phyloP scores from a whole-genome alignment of 345 rosid species.

The Orychophragmus violaceus region DNA sequence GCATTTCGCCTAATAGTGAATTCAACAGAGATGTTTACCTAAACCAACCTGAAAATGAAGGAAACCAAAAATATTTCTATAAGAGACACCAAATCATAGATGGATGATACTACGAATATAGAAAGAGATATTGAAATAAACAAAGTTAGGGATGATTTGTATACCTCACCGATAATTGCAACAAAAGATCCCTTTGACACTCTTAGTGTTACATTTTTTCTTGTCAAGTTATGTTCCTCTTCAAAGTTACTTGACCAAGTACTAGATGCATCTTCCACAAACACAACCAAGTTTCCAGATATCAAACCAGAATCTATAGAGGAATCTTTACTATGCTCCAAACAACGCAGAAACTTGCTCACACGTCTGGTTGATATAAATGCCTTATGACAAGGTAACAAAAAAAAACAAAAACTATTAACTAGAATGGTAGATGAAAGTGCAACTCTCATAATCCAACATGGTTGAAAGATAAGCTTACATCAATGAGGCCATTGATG shows the following conservation, averaged over 20 bases:
- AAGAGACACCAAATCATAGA: not conserved
- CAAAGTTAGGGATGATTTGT: not conserved
- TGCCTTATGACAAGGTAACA: slow-evolving; percentile 41
- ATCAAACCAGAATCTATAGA: slow-evolving; percentile 28
- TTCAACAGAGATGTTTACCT: slow-evolving; percentile 83
- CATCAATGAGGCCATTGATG: slow-evolving; percentile 90
- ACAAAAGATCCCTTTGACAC: slow-evolving; percentile 61
- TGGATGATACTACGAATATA: not conserved
- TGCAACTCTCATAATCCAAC: not conserved
- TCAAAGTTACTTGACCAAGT: slow-evolving; percentile 53
- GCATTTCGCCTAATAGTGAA: slow-evolving; percentile 67
- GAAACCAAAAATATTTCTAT: not conserved
- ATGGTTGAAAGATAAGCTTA: slow-evolving; percentile 40
- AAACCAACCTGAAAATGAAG: slow-evolving; percentile 71
- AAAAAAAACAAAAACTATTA: slow-evolving; percentile 6
- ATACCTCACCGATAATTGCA: slow-evolving; percentile 85
- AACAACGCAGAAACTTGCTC: slow-evolving; percentile 69
- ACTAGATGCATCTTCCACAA: slow-evolving; percentile 60
- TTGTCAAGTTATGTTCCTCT: slow-evolving; percentile 39
- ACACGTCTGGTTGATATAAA: slow-evolving; percentile 78
- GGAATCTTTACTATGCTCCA: slow-evolving; percentile 36
- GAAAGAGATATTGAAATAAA: not conserved
- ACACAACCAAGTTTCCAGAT: slow-evolving; percentile 44
- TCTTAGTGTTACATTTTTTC: slow-evolving; percentile 51
- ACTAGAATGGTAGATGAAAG: not conserved